Conservation (phyloP, 2,329 filamentous ascomycete species). For the Botryosphaeria dothidea region DNA sequence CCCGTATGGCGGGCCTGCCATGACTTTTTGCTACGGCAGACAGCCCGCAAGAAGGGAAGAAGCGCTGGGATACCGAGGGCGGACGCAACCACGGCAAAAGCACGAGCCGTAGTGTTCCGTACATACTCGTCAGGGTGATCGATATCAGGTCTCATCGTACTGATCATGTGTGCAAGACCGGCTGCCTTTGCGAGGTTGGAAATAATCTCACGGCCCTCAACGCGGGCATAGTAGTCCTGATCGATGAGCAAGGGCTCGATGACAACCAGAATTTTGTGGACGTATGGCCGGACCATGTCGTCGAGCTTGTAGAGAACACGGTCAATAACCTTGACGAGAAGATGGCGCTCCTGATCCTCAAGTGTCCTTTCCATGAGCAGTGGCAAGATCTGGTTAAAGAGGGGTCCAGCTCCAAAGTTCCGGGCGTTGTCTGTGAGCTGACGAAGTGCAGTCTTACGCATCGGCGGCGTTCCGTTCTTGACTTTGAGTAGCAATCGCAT, state of each 20-base stretch:
- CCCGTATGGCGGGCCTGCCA: conserved; percentile 98
- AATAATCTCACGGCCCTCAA: conserved; percentile 97
- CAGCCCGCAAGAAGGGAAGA: conserved; percentile 89
- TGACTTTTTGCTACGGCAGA: conserved; percentile 97
- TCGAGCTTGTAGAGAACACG: conserved; percentile 98
- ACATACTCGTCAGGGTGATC: conserved; percentile 99
- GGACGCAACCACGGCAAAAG: conserved; percentile 95
- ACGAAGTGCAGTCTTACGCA: conserved; percentile 96
- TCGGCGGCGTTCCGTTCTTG: conserved; percentile 98
- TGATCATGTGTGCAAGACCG: conserved; percentile 97
- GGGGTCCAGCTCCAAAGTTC: conserved; percentile 87
- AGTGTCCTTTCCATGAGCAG: conserved; percentile 97
- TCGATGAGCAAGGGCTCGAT: conserved; percentile 99
- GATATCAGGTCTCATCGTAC: conserved; percentile 97
- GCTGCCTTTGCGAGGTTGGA: conserved; percentile 97
- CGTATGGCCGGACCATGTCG: conserved; percentile 91
- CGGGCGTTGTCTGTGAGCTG: conserved; percentile 97
- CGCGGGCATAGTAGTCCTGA: conserved; percentile 98
- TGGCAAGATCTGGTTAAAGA: conserved; percentile 97
- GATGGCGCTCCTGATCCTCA: conserved; percentile 95
- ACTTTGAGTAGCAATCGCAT: conserved; percentile 96
- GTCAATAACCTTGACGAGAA: conserved; percentile 98
- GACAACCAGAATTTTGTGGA: conserved; percentile 97
- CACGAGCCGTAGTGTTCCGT: conserved; percentile 93
- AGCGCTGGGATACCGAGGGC: conserved; percentile 94